Evolutionary conservation across 2,329 filamentous ascomycete genomes (phyloP).

Genomic region (Diaporthe caulivora): DNA sequence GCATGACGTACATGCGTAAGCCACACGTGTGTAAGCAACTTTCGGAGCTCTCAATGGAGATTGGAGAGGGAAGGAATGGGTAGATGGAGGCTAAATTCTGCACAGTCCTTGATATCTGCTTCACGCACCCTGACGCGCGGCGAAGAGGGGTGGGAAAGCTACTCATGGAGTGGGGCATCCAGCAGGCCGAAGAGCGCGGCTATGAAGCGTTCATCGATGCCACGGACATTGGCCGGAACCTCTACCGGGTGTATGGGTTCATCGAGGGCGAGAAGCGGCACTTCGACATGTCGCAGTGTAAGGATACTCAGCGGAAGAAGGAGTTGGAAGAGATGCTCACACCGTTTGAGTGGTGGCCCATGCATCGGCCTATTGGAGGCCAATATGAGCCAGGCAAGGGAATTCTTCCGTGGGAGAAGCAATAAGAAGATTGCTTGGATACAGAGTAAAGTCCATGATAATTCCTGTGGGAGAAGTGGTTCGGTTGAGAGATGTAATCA

Average conservation of each 20-base stretch:
- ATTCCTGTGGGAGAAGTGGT: too few relatives aligned
- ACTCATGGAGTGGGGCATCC: conserved; percentile 23
- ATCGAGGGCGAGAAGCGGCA: conserved; percentile 17
- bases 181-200: conserved; percentile 29
- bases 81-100: neutral
- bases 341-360: conserved; percentile 34
- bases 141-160: conserved; percentile 19
- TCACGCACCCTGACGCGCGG: conserved; percentile 25
- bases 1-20: conserved; percentile 27
- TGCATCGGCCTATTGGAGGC: conserved; percentile 22
- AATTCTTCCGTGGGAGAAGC: conserved; percentile 20
- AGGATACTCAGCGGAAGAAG: conserved; percentile 27
- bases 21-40: conserved; percentile 26
- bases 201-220: conserved; percentile 23
- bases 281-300: conserved; percentile 27
- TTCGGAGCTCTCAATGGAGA: neutral
- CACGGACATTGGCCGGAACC: conserved; percentile 11
- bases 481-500: neutral
- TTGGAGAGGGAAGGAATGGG: neutral
- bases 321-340: conserved; percentile 15
- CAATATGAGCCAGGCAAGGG: conserved; percentile 25
- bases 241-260: conserved; percentile 11
- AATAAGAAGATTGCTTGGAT: neutral
- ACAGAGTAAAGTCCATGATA: neutral
- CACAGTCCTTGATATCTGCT: conserved; percentile 32